phyloP scores from a whole-genome alignment of 129 eudicot genomes.

The Deinandra increscens region DNA sequence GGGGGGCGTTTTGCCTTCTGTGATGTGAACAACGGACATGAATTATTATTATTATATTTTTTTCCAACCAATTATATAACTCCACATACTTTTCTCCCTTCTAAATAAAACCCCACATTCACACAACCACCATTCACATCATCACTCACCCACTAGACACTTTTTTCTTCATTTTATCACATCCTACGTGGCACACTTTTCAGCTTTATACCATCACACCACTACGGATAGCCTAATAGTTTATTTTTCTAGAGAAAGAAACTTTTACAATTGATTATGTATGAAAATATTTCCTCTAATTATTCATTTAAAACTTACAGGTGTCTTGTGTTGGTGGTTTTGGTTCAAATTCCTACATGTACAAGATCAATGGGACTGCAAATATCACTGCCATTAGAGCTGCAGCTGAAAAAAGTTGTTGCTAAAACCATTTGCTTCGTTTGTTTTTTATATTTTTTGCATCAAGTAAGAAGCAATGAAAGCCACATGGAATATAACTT shows the following conservation, averaged over 20 bases:
- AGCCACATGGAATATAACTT: slow-evolving; percentile 9
- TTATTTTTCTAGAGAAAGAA: not conserved
- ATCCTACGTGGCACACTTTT: too few species aligned
- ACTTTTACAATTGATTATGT: not conserved
- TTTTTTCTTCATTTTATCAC: too few species aligned
- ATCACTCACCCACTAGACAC: too few species aligned
- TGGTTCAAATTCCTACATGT: slow-evolving; percentile 91
- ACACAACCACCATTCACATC: too few species aligned
- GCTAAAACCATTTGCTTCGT: slow-evolving; percentile 10
- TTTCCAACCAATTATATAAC: too few species aligned
- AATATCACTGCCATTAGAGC: slow-evolving; percentile 94
- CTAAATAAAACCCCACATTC: too few species aligned
- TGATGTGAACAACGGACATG: too few species aligned
- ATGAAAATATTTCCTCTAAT: slow-evolving; percentile 3
- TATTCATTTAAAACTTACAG: slow-evolving; percentile 40
- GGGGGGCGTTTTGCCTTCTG: too few species aligned
- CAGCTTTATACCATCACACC: too few species aligned
- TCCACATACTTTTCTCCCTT: too few species aligned
- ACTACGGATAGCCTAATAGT: too few species aligned
- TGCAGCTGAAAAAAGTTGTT: slow-evolving; percentile 81
- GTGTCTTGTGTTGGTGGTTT: slow-evolving; percentile 97
- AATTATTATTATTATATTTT: too few species aligned
- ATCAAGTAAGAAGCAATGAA: slow-evolving; percentile 9
- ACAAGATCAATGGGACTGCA: slow-evolving; percentile 97
- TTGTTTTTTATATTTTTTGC: slow-evolving; percentile 5